A percentile compares a stretch with the other conserved stretches of the same genome.
Conservation (phyloP, 306 rosid species). For the Dryas octopetala region DNA sequence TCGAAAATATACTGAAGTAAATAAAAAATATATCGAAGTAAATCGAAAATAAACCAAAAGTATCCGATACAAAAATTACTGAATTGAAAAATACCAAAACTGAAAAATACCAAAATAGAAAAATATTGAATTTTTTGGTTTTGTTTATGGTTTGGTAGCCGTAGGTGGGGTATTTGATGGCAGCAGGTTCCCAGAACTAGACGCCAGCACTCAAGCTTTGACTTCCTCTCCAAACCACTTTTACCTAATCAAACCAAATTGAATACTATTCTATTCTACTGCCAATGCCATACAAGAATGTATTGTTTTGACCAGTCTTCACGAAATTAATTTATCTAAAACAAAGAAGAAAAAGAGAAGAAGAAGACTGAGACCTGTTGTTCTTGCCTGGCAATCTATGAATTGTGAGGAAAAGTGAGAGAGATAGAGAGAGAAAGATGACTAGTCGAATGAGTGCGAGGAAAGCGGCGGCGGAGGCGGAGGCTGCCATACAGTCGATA, state of each 20-base stretch:
- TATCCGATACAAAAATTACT: no score
- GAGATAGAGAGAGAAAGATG: background rate
- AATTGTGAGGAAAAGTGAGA: background rate
- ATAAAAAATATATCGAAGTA: no score
- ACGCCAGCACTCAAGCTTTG: constrained; percentile 27
- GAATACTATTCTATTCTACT: background rate
- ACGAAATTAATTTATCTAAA: background rate
- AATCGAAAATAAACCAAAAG: no score
- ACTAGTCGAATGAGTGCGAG: constrained; percentile 16
- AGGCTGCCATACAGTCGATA: constrained; percentile 45
- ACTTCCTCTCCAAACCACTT: background rate
- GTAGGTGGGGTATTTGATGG: background rate
- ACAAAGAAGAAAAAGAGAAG: background rate
- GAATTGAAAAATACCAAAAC: no score
- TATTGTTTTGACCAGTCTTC: background rate
- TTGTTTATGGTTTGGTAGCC: no score
- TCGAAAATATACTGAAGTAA: no score
- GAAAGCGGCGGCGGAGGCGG: constrained; percentile 33
- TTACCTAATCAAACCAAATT: background rate
- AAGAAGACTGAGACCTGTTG: background rate
- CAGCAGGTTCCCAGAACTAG: background rate
- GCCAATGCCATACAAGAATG: background rate
- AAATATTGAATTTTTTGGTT: no score
- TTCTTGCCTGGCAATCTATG: background rate
- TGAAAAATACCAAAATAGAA: no score